Evolutionary conservation across 768 basidiomycete genomes (phyloP), one percentile per base, ranked within the genome.

Genomic region (Collybia sp.): DNA sequence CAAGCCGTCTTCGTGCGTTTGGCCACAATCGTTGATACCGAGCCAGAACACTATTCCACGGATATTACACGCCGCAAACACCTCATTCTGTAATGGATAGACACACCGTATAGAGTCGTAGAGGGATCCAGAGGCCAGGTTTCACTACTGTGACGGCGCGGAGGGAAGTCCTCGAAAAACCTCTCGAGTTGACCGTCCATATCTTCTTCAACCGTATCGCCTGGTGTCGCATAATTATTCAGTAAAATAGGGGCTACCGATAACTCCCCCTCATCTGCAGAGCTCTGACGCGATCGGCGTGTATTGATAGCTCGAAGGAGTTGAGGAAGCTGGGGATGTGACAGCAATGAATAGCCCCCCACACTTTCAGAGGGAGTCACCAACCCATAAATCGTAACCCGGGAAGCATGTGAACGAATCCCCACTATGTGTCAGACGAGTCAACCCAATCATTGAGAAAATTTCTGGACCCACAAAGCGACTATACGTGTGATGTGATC

Each of bases 1-100:
- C 8, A 68, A 43, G 2, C 65, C 62, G 40, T 64, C 62, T 5
- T 15, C 40, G 3, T 59, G 60, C 11, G 50, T 58, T 34, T 19
- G 31, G 11, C 31, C 33, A 15, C 33, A 34, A 34, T 34, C 33
- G 15, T 34, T 34, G 33, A 34, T 34, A 15, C 33, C 33, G 11
- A 34, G 15, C 33, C 33, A 34, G 33, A 34, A 34, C 10, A 34
- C 33, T 34, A 34, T 34, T 15, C 33, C 33, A 34, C 15, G 33
- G 33, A 34, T 34, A 15, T 34, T 15, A 15, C 15, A 10, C 10
- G 33, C 33, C 15, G 15, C 33, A 34, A 34, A 15, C 15, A 10
- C 33, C 33, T 10, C 15, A 34, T 34, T 34, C 33, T 34, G 15
- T 10, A n/a, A n/a, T n/a, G n/a, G 15, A 34, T 34, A 15, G 33